A percentile compares a stretch with the other conserved stretches of the same genome.
These are phyloP conservation scores for Rhodotorula sp. DNA, from an alignment of 1,284 basidiomycete species.

Conservation along the genomic window DNA sequence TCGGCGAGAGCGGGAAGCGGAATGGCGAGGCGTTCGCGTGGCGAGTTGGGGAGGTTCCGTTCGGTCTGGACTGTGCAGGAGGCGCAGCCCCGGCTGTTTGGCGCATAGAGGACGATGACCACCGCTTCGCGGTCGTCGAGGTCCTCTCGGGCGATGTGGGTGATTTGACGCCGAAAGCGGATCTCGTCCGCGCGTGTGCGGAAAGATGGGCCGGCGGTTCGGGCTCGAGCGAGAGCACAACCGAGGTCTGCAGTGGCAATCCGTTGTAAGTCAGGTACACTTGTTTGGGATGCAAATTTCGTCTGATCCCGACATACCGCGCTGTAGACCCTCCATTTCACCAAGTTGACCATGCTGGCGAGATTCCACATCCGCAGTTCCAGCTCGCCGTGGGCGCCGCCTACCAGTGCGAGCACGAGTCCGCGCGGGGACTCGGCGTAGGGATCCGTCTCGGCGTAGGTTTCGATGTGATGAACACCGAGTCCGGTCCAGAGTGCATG, in stretches of 20 bases:
- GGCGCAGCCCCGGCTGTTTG: too few species aligned
- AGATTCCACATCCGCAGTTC: conserved; percentile 34
- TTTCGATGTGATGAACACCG: conserved; percentile 26
- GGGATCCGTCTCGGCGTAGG: conserved; percentile 10
- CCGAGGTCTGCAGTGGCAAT: neutral
- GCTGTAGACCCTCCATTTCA: conserved; percentile 26
- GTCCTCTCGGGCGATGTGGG: neutral
- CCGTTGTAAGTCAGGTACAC: neutral
- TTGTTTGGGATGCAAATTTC: too few species aligned
- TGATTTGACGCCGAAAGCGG: neutral
- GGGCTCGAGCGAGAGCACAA: neutral
- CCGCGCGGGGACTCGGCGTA: conserved; percentile 6
- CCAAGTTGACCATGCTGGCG: conserved; percentile 22
- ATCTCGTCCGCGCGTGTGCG: neutral
- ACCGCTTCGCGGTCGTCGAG: neutral
- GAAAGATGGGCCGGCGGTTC: neutral
- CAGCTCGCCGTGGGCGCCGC: neutral
- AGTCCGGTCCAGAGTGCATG: conserved; percentile 23
- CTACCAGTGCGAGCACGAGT: conserved; percentile 14
- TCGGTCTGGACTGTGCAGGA: neutral
- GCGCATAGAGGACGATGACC: neutral
- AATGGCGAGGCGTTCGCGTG: neutral
- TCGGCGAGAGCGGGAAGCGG: neutral
- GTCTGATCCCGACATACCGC: neutral
- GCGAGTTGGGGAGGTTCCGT: too few species aligned